Conservation (phyloP, 352 stramenopile genomes). For the Peronospora belbahrii region DNA sequence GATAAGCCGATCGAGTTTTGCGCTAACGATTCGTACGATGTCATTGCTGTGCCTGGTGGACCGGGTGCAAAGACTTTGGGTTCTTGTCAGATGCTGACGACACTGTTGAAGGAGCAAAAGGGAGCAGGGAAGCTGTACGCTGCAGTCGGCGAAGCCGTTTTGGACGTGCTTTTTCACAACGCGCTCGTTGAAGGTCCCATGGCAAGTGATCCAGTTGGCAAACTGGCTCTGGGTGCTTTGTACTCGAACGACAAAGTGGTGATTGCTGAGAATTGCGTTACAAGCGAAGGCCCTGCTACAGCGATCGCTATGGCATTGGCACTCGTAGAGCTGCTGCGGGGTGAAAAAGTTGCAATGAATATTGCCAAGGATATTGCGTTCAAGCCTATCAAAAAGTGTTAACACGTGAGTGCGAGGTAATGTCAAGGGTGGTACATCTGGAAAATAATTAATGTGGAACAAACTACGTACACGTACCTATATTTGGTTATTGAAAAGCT, state of each 20-base stretch:
- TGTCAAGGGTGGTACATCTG: too few relatives aligned
- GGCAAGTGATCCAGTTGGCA: slow-evolving; percentile 35
- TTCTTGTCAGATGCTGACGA: slow-evolving; percentile 31
- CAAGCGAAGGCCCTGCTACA: slow-evolving; percentile 50
- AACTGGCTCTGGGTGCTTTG: slow-evolving; percentile 31
- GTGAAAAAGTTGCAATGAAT: slow-evolving; percentile 28
- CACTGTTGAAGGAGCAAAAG: slow-evolving; percentile 50
- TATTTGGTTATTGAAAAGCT: too few relatives aligned
- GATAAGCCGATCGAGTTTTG: slow-evolving; percentile 63
- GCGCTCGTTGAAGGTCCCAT: slow-evolving; percentile 38
- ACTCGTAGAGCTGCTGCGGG: slow-evolving; percentile 52
- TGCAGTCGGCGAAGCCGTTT: slow-evolving; percentile 43
- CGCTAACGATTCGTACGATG: slow-evolving; percentile 44
- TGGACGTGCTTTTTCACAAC: slow-evolving; percentile 50
- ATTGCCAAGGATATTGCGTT: slow-evolving; percentile 28
- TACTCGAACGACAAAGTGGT: slow-evolving; percentile 50
- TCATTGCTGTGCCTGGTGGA: slow-evolving; percentile 60
- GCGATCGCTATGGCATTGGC: slow-evolving; percentile 46
- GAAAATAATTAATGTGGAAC: too few relatives aligned
- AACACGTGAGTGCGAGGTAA: too few relatives aligned
- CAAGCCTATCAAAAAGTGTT: slow-evolving; percentile 22
- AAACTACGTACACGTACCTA: too few relatives aligned
- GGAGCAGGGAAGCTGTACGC: slow-evolving; percentile 36
- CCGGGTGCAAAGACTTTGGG: slow-evolving; percentile 41
- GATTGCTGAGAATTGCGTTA: slow-evolving; percentile 56